phyloP scores from a whole-genome alignment of 208 protist species.

The Zelonia costaricensis region DNA sequence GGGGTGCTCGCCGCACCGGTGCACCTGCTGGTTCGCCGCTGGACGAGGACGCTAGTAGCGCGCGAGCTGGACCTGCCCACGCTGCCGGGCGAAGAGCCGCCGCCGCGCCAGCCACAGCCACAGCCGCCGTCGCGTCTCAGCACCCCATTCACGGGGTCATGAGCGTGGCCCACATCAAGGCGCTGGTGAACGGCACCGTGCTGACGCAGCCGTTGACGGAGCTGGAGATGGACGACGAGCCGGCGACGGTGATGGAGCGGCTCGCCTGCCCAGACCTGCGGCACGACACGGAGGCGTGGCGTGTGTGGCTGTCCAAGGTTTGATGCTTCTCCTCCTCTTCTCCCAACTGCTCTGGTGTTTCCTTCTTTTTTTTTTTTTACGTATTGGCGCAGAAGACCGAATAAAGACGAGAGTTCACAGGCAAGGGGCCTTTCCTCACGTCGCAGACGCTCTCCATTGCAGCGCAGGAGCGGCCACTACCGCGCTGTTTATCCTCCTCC shows the following conservation, averaged over 20 bases:
- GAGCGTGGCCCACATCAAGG: constrained; percentile 44
- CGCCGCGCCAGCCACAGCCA: background rate
- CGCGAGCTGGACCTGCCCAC: background rate
- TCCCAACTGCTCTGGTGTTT: background rate
- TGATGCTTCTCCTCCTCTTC: constrained; percentile 6
- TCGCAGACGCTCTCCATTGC: no score
- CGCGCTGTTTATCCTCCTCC: no score
- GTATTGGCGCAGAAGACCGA: no score
- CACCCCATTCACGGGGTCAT: constrained; percentile 29
- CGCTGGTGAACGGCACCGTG: constrained; percentile 47
- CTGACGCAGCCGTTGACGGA: constrained; percentile 47
- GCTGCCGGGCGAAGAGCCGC: background rate
- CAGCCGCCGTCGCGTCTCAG: background rate
- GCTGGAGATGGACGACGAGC: constrained; percentile 58
- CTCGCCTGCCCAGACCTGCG: constrained; percentile 65
- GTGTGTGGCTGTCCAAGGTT: constrained; percentile 64
- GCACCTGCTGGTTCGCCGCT: no score
- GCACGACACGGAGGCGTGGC: constrained; percentile 65
- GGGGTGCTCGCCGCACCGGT: no score
- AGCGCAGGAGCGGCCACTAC: no score
- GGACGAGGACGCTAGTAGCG: background rate
- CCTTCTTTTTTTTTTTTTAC: constrained; percentile 7
- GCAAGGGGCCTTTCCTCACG: no score
- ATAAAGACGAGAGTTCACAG: no score
- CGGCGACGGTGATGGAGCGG: constrained; percentile 37